Evolutionary conservation across 257 asterid species (phyloP).

Genomic region (Solanum appendiculatum): DNA sequence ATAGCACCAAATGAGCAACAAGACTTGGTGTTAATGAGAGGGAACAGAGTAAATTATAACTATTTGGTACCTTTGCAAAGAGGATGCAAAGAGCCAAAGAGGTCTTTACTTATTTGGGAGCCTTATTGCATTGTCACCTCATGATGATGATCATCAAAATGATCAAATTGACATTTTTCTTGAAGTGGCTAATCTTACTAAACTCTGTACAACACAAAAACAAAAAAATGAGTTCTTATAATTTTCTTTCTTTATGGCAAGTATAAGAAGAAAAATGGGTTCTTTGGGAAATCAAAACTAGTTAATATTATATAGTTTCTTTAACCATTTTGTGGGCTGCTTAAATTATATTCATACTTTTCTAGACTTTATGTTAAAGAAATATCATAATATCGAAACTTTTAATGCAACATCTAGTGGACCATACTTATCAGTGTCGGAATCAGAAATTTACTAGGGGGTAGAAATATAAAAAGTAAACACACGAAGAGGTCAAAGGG

Average conservation of each 20-base stretch:
- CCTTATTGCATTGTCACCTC: slow-evolving; percentile 1
- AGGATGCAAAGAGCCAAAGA: neutral
- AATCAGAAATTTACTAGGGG: neutral
- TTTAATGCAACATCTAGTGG: neutral
- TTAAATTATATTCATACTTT: neutral
- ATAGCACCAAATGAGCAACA: neutral
- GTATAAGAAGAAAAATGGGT: neutral
- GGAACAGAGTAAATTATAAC: neutral
- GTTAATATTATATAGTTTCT: neutral
- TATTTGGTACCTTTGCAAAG: neutral
- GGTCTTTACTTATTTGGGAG: neutral
- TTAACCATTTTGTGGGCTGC: neutral
- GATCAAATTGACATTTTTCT: neutral
- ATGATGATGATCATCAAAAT: neutral
- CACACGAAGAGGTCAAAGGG: neutral
- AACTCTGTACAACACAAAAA: neutral
- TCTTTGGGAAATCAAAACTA: neutral
- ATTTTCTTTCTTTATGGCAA: neutral
- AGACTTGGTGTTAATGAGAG: neutral
- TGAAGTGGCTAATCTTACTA: neutral
- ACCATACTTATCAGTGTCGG: neutral
- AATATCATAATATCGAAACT: neutral
- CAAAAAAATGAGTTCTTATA: neutral
- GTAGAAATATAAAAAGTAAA: too few relatives aligned
- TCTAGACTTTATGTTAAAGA: neutral